Evolutionary conservation across 345 rosid species (phyloP).

Genomic region (Streptanthus diversifolius): DNA sequence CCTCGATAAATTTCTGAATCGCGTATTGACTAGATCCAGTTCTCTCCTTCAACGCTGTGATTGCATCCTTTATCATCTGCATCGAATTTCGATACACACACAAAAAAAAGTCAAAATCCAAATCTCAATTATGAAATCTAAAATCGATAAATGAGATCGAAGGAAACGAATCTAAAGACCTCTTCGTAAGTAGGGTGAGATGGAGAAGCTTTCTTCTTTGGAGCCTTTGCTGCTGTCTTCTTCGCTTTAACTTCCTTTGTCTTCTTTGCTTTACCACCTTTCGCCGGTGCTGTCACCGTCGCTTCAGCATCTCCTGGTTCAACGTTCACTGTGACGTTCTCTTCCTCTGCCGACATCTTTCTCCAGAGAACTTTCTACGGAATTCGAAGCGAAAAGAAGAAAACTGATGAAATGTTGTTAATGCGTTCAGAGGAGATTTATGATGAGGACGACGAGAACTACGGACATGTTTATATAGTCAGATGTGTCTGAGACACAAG

Average conservation of each 20-base stretch:
- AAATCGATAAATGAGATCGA: background rate
- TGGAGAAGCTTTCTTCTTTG: conserved; percentile 39
- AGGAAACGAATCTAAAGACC: conserved; percentile 24
- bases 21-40: conserved; percentile 90
- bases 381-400: background rate
- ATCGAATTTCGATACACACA: background rate
- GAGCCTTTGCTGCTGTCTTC: conserved; percentile 32
- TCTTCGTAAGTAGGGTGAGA: conserved; percentile 74
- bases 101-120: background rate
- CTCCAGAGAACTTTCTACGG: background rate
- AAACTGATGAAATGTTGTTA: background rate
- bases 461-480: conserved; percentile 53
- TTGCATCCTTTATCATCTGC: conserved; percentile 79
- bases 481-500: conserved; percentile 30
- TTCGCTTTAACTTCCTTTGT: conserved; percentile 49
- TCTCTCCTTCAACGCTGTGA: conserved; percentile 66
- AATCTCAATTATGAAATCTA: background rate
- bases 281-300: conserved; percentile 24
- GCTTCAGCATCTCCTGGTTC: conserved; percentile 44
- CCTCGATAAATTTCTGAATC: conserved; percentile 73
- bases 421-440: conserved; percentile 12
- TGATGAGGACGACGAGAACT: conserved; percentile 29
- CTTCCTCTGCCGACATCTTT: conserved; percentile 30
- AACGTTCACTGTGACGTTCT: conserved; percentile 32
- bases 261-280: conserved; percentile 44